Base-by-base conservation (phyloP, 257 asterid genomes). In the Solanum habrochaites region DNA sequence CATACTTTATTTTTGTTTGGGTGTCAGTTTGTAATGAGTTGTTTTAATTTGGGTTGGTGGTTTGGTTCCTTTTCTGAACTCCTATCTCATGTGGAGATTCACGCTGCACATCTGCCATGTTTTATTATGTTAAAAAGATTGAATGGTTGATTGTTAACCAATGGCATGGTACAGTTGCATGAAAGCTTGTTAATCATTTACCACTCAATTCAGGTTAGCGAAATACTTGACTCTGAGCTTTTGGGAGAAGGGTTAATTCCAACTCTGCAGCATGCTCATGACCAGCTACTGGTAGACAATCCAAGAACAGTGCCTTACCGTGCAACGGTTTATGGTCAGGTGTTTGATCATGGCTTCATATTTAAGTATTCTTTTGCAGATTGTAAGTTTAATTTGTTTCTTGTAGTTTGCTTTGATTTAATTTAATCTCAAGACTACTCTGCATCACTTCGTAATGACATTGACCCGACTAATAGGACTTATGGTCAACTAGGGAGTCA, bases 161-260 rank as follows among this genome's bases (percentile, higher is more conserved):
- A 8, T 11, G 25, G 8, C 11, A 9, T 45, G 2, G 11, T 39
- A 29, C 29, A 1, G 45, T 47, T 81, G 6, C 45, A 49, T 81
- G 8, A 81, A 14, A 29, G 43, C 69, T 81, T 78, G 25, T 15
- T 78, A 78, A 14, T 80, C 15, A 2, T 81, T 81, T 49, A 81
- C 85, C 29, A 12, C 25, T 58, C 47, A 78, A 77, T 91, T 86
- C 95, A 97, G 99, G 98, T 95, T 40, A 97, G 98, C 69, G 98
- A 97, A 93, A 97, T 97, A 86, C 92, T 97, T 29, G 98, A 97
- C 88, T 95, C 98, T 3, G 99, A 97, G 90, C 94, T 97, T 84
- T 89, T 97, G 90, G 98, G 98, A 39, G 99, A 97, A 94, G 99
- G 99, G 89, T 91, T 97, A 81, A 97, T 97, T 88, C 99, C 99